These are phyloP conservation scores for Penicillium sp. DNA, from an alignment of 2,329 filamentous ascomycete species.

Conservation along the genomic window DNA sequence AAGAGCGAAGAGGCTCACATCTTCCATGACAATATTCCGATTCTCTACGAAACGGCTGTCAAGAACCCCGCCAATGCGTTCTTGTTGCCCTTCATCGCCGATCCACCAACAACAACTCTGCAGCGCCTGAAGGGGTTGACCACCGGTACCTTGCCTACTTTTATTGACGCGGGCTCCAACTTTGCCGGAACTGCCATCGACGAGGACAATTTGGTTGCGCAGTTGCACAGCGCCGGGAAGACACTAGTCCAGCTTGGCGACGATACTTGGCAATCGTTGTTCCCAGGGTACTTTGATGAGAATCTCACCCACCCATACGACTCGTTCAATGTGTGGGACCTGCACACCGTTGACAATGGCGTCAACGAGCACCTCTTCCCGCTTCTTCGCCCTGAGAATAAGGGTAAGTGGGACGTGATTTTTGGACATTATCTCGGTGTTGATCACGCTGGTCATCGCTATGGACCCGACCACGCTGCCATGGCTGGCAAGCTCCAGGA, in stretches of 20 bases:
- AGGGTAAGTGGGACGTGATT: slow-evolving; percentile 83
- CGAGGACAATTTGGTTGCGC: slow-evolving; percentile 76
- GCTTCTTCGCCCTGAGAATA: slow-evolving; percentile 66
- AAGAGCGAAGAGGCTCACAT: slow-evolving; percentile 53
- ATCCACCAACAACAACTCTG: slow-evolving; percentile 90
- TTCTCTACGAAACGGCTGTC: slow-evolving; percentile 80
- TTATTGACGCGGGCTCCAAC: slow-evolving; percentile 90
- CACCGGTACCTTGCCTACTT: slow-evolving; percentile 91
- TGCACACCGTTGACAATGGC: slow-evolving; percentile 95
- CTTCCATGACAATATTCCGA: slow-evolving; percentile 86
- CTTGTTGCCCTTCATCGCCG: slow-evolving; percentile 91
- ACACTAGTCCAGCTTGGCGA: slow-evolving; percentile 93
- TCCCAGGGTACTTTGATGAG: slow-evolving; percentile 88
- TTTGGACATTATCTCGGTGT: slow-evolving; percentile 94
- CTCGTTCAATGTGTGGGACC: slow-evolving; percentile 97
- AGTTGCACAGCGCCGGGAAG: slow-evolving; percentile 66
- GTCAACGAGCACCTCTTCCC: slow-evolving; percentile 85
- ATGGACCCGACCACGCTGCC: slow-evolving; percentile 87
- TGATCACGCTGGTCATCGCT: slow-evolving; percentile 94
- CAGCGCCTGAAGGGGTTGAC: slow-evolving; percentile 92
- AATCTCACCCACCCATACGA: slow-evolving; percentile 88
- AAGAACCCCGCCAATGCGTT: slow-evolving; percentile 79
- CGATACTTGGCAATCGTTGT: slow-evolving; percentile 93
- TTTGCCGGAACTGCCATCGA: slow-evolving; percentile 95
- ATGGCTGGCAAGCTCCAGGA: slow-evolving; percentile 90